phyloP scores from a whole-genome alignment of 306 rosid genomes.

The cucumber (Cucumis sativus) region DNA sequence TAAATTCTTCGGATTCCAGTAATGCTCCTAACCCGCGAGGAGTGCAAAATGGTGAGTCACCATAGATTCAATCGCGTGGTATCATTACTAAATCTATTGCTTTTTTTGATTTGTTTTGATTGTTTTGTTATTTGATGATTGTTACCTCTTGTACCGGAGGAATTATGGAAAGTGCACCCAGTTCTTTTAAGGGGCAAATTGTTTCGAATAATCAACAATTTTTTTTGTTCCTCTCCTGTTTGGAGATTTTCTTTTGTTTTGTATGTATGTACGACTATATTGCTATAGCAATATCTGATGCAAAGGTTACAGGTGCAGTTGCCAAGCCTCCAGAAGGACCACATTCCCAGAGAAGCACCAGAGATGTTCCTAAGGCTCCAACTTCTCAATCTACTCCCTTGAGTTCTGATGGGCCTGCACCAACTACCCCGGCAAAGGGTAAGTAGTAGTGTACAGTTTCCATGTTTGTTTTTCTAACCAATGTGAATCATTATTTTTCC shows the following conservation, averaged over 20 bases:
- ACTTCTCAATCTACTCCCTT: slow-evolving; percentile 45
- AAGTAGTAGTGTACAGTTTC: slow-evolving; percentile 13
- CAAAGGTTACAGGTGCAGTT: slow-evolving; percentile 30
- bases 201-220: background rate
- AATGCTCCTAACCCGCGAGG: slow-evolving; percentile 28
- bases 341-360: slow-evolving; percentile 37
- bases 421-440: slow-evolving; percentile 49
- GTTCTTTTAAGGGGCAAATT: background rate
- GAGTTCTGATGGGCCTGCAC: slow-evolving; percentile 29
- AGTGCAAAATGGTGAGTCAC: slow-evolving; percentile 53
- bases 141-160: background rate
- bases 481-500: background rate
- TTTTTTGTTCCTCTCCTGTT: background rate
- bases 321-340: slow-evolving; percentile 44
- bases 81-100: slow-evolving; percentile 1
- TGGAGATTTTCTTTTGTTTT: background rate
- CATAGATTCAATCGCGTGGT: slow-evolving; percentile 48
- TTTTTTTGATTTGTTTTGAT: background rate
- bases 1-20: slow-evolving; percentile 39
- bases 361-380: slow-evolving; percentile 58
- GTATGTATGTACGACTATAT: background rate
- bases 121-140: background rate
- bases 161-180: background rate
- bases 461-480: background rate
- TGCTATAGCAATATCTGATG: slow-evolving; percentile 41